A percentile compares a stretch with the other conserved stretches of the same genome.
These are phyloP conservation scores for Ceratocystis eucalypticola DNA, from an alignment of 2,329 filamentous ascomycete species.

Conservation along the genomic window DNA sequence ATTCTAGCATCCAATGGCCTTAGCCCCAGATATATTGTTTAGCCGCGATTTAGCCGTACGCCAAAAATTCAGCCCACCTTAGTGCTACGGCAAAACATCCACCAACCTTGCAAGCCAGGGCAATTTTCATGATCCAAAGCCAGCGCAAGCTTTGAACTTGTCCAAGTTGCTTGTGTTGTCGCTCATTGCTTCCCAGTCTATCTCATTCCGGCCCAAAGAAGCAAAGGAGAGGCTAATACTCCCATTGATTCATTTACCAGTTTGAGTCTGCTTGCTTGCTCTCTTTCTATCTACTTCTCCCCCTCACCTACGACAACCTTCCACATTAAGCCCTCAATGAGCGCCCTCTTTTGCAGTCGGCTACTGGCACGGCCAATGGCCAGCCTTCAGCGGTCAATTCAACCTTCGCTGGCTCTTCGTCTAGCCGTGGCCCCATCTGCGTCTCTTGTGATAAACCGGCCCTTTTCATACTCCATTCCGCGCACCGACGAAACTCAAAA, in stretches of 20 bases:
- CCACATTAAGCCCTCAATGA: conserved; percentile 14
- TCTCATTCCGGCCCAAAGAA: neutral
- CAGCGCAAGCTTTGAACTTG: conserved; percentile 6
- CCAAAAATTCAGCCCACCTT: conserved; percentile 9
- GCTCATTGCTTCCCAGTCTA: neutral
- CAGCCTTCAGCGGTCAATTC: conserved; percentile 6
- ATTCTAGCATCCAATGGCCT: conserved; percentile 13
- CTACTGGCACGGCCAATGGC: conserved; percentile 14
- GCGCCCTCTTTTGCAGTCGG: conserved; percentile 16
- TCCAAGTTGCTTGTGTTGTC: neutral
- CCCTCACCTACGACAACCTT: neutral
- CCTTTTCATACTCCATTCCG: conserved; percentile 21
- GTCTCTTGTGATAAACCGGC: conserved; percentile 17
- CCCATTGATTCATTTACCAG: neutral
- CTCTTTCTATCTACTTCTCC: neutral
- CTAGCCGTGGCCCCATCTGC: conserved; percentile 4
- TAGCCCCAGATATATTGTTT: neutral
- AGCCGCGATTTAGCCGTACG: conserved; percentile 16
- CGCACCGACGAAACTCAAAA: conserved; percentile 13
- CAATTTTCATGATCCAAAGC: conserved; percentile 10
- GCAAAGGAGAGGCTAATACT: neutral
- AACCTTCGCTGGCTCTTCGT: conserved; percentile 1
- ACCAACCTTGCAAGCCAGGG: neutral
- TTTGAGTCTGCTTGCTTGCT: neutral
- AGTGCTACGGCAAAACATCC: neutral